Evolutionary conservation across 1,139 yeast species (phyloP), one percentile per base, ranked within the genome.

Genomic region (Kodamaea ohmeri): DNA sequence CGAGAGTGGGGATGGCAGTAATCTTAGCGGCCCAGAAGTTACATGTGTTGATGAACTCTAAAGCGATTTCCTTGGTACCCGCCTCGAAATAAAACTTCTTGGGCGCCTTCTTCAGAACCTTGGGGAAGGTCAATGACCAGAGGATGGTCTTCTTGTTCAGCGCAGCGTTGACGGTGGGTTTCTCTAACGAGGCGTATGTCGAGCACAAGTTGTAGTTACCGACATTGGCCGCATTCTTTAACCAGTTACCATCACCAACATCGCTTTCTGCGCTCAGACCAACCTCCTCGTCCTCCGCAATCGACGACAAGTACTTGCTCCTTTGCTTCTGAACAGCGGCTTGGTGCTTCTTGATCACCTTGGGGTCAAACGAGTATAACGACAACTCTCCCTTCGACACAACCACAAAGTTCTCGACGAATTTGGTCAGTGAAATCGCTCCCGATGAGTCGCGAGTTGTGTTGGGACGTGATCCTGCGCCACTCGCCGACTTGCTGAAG

Each of bases 1-100:
- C 77, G 47, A 63, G 58, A 1, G 76, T 60, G n/a, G 96, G 96
- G 21, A 85, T 81, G 12, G 89, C 83, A 11, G 95, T 83, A 25
- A 83, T 77, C 48, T 92, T 73, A 2, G 94, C 84, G 2, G 95
- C 88, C 96, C 96, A 88, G 58, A 86, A 88, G 60, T 88, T 88
- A 61, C 95, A 82, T 2, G 92, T 76, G 49, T 83, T 77, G 24
- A 85, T 78, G 56, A 79, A 87, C 53, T 80, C 87, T 35, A 71
- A 65, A 0, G 96, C 94, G 45, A 78, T 75, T 48, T 80, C 85
- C 32, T 65, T 59, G 12, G 88, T 80, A 14, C 88, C 87, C 0
- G 95, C 75, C 52, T 69, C 76, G 49, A 76, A 74, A 22, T 68
- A 42, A 40, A 71, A 67, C 48, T 64, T 67, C 49, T 68, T 69